These are phyloP conservation scores for Filobasidium wieringae DNA, from an alignment of 768 basidiomycete species.

Conservation along the genomic window DNA sequence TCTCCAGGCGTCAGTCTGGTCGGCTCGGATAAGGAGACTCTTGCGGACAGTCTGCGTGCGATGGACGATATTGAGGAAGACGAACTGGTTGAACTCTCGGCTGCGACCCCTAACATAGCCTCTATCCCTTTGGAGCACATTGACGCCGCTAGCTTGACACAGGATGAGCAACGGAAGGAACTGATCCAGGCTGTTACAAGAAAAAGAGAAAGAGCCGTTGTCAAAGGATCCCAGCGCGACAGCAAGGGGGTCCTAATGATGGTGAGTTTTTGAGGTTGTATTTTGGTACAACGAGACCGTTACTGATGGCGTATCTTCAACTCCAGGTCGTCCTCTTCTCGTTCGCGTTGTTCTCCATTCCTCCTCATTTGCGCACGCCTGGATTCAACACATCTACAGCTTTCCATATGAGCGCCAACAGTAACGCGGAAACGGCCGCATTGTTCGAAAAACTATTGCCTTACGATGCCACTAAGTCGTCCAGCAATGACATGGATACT, in stretches of 20 bases:
- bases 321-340: slow-evolving; percentile 13
- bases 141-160: neutral
- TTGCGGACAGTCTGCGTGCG: neutral
- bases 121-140: too few relatives aligned
- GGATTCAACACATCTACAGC: slow-evolving; percentile 1
- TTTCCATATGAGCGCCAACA: neutral
- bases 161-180: neutral
- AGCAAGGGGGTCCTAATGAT: slow-evolving; percentile 15
- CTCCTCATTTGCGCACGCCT: neutral
- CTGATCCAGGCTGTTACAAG: neutral
- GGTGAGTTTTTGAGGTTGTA: slow-evolving; percentile 1
- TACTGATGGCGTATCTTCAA: neutral
- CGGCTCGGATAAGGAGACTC: too few relatives aligned
- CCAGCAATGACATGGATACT: neutral
- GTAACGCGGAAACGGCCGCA: neutral
- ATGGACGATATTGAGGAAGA: neutral
- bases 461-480: neutral
- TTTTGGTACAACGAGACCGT: neutral
- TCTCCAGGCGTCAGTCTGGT: too few relatives aligned
- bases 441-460: slow-evolving; percentile 1
- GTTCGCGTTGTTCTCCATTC: slow-evolving; percentile 11
- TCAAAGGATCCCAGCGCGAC: neutral
- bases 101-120: too few relatives aligned
- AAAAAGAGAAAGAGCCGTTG: neutral
- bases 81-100: neutral